Evolutionary conservation across 1,284 basidiomycete genomes (phyloP).

Genomic region (Heterobasidion occidentale): DNA sequence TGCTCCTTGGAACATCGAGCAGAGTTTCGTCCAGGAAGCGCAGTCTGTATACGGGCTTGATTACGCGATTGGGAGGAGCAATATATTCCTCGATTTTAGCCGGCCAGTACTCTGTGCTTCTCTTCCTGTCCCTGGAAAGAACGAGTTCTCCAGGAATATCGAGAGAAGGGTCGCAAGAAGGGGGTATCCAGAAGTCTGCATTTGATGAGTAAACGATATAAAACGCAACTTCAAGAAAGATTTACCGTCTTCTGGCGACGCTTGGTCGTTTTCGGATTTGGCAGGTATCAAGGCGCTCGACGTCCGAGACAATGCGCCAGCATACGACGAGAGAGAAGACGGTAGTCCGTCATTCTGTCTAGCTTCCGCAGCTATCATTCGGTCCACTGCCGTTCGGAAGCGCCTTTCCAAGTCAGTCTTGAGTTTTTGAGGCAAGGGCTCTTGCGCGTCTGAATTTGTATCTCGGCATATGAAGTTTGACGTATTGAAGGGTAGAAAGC

Average conservation of each 20-base stretch:
- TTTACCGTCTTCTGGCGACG: background rate
- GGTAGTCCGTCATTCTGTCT: conserved; percentile 22
- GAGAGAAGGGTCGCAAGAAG: conserved; percentile 39
- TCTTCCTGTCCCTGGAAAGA: conserved; percentile 38
- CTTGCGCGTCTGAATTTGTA: background rate
- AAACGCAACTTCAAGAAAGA: background rate
- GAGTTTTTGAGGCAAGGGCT: conserved; percentile 20
- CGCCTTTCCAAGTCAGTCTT: conserved; percentile 19
- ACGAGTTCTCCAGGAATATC: conserved; percentile 61
- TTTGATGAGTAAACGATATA: conserved; percentile 1
- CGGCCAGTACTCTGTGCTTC: conserved; percentile 50
- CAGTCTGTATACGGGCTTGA: conserved; percentile 37
- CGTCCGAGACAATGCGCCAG: background rate
- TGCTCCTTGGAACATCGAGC: conserved; percentile 32
- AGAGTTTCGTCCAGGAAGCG: conserved; percentile 46
- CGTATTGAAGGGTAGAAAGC: conserved; percentile 20
- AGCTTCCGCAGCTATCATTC: conserved; percentile 22
- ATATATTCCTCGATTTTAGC: conserved; percentile 49
- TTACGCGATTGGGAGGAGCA: conserved; percentile 27
- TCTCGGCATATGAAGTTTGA: conserved; percentile 9
- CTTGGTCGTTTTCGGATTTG: background rate
- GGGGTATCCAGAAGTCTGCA: conserved; percentile 22
- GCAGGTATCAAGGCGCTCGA: background rate
- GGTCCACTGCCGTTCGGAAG: conserved; percentile 23
- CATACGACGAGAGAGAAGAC: conserved; percentile 18